Base-by-base conservation (phyloP, 352 stramenopile species). In the Globisporangium nagaii region DNA sequence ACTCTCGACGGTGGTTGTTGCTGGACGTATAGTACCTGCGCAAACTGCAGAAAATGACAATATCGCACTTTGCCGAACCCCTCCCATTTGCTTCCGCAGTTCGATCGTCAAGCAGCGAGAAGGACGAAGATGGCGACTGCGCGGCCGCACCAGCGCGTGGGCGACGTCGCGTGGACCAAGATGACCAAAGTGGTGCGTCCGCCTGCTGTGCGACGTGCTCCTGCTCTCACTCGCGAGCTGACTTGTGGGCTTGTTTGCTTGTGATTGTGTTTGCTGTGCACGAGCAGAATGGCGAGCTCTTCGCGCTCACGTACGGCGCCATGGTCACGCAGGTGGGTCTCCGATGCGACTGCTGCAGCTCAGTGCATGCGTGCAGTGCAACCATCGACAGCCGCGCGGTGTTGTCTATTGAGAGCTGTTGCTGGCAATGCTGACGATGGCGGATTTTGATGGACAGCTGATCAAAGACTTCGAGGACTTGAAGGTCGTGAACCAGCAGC, bases 261-360 rank as follows among this genome's bases (percentile, higher is more conserved):
- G 19, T 24, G 12, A 7, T 11, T 28, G 12, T 51, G 52, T 17
- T 35, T 36, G 30, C 13, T 50, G 43, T 22, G n/a, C 7, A 17
- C 25, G 43, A 37, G 36, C 52, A 66, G 84, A 99, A 98, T 63
- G 93, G 95, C n/a, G 96, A 99, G 74, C 81, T 99, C 31, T 98
- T 99, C 59, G 90, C 96, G 34, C 74, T 99, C 47, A 99, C 96
- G 9, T 99, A 99, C 72, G 96, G 96, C 31, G 92, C 94, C 17
- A 86, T 99, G 59, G 92, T 99, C 20, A 98, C 88, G 8, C 92
- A 98, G 74, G 76, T 85, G 43, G 12, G 41, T 47, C 25, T 13
- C 11, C 32, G 24, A 9, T 39, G 34, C 4, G n/a, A 27, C 10
- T 27, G 17, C 22, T 1, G 7, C n/a, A 22, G 24, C 12, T 11